Evolutionary conservation across 2,329 filamentous ascomycete species (phyloP), one percentile per base, ranked within the genome.

Genomic region (Tolypocladium pustulatum): DNA sequence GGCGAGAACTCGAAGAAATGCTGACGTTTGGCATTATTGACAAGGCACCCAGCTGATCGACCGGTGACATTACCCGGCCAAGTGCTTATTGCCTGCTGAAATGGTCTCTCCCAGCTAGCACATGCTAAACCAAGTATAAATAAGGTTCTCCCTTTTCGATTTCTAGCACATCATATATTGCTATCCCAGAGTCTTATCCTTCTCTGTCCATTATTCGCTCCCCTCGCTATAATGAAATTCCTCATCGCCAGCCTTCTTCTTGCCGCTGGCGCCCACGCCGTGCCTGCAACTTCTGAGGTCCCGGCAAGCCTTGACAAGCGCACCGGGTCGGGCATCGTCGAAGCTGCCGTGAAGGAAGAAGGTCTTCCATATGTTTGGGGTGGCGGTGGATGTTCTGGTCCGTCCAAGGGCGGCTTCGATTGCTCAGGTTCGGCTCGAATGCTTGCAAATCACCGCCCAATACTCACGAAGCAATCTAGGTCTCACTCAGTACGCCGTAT

Each of bases 401-500:
- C 58, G 10, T 58, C 62, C 58, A 59, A 63, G 22, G 62, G 62
- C 51, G 62, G 62, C 53, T 63, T 46, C 51, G 62, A 62, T 54
- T 63, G 62, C 59, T 63, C 62, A 38, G 62, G 60, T 43, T 3
- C 20, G 52, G n/a, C n/a, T 7, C 12, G 34, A 54, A 25, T 17
- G 12, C 8, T n/a, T 32, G 43, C n/a, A 49, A 49, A 2, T 5
- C 22, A 27, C 12, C 25, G 7, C 43, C 25, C 12, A 49, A 27
- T 7, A n/a, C 51, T 53, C 10, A 53, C 51, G 4, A 22, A 34
- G 8, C 6, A 17, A 15, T 4, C 1, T 34, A 54, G 52, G 52
- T 17, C 61, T 63, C 20, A 63, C 62, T 20, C 62, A 62, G 51
- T 63, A 61, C 51, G 51, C 61, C 32, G 61, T 63, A 49, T 63